Conservation (phyloP, 768 basidiomycete species). For the Tephrocybe sp. region DNA sequence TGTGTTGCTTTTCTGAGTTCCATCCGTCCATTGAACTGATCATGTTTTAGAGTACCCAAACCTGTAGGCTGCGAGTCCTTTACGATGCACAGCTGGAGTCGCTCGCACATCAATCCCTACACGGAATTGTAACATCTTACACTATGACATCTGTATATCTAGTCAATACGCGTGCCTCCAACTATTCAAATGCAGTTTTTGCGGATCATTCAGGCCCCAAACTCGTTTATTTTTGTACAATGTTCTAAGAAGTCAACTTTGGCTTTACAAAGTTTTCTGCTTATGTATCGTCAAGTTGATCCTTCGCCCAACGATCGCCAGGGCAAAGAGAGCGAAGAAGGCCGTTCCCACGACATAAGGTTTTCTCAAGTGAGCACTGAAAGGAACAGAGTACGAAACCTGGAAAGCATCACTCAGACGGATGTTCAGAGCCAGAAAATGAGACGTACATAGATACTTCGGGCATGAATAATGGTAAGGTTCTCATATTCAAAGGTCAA, state of each 20-base stretch:
- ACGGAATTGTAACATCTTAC: background rate
- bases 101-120: slow-evolving; percentile 10
- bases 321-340: slow-evolving; percentile 62
- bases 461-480: slow-evolving; percentile 77
- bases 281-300: slow-evolving; percentile 48
- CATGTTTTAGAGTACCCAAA: slow-evolving; percentile 26
- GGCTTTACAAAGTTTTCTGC: slow-evolving; percentile 30
- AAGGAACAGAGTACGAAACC: slow-evolving; percentile 86
- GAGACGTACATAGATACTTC: slow-evolving; percentile 74
- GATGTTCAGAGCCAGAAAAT: background rate
- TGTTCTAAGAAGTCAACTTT: slow-evolving; percentile 8
- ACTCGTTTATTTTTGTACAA: slow-evolving; percentile 8
- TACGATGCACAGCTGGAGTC: slow-evolving; percentile 18
- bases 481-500: slow-evolving; percentile 71
- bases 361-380: slow-evolving; percentile 83
- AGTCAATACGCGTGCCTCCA: background rate
- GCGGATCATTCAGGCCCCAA: background rate
- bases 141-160: slow-evolving; percentile 2
- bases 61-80: slow-evolving; percentile 23
- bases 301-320: slow-evolving; percentile 40
- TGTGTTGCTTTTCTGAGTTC: slow-evolving; percentile 25
- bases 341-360: slow-evolving; percentile 74
- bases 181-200: background rate
- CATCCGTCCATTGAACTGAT: background rate
- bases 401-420: slow-evolving; percentile 25